These are phyloP conservation scores for Viola odorata DNA, from an alignment of 345 rosid genomes.

Conservation along the genomic window DNA sequence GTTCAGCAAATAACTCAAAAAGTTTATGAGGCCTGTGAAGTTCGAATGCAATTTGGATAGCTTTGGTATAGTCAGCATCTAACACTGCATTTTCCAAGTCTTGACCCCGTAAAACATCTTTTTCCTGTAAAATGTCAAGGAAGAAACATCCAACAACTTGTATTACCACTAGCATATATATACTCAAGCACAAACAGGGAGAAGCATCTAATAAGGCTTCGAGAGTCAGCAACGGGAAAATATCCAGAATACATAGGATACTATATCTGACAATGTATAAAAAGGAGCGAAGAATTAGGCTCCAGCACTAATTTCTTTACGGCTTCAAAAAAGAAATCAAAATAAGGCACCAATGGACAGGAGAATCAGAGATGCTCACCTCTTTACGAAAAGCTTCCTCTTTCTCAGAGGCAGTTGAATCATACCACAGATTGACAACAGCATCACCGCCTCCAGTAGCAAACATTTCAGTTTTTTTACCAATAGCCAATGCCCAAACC, in stretches of 20 bases:
- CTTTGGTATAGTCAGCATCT: slow-evolving; percentile 72
- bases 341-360: slow-evolving; percentile 1
- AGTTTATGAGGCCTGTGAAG: slow-evolving; percentile 79
- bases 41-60: slow-evolving; percentile 81
- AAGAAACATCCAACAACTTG: neutral
- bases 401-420: slow-evolving; percentile 75
- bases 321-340: neutral
- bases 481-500: slow-evolving; percentile 96
- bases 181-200: neutral
- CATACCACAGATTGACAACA: slow-evolving; percentile 77
- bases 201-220: neutral
- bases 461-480: slow-evolving; percentile 82
- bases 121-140: slow-evolving; percentile 46
- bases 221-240: neutral
- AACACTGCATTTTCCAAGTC: slow-evolving; percentile 82
- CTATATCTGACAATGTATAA: neutral
- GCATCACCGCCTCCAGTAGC: slow-evolving; percentile 95
- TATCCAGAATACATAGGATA: neutral
- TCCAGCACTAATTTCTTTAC: neutral
- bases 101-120: slow-evolving; percentile 66
- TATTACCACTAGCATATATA: neutral
- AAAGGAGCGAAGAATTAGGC: neutral
- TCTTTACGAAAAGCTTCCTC: slow-evolving; percentile 87
- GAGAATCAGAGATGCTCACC: slow-evolving; percentile 36
- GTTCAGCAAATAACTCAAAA: slow-evolving; percentile 58